Base-by-base conservation (phyloP, 352 stramenopile genomes). In the Pythium sukuiense region DNA sequence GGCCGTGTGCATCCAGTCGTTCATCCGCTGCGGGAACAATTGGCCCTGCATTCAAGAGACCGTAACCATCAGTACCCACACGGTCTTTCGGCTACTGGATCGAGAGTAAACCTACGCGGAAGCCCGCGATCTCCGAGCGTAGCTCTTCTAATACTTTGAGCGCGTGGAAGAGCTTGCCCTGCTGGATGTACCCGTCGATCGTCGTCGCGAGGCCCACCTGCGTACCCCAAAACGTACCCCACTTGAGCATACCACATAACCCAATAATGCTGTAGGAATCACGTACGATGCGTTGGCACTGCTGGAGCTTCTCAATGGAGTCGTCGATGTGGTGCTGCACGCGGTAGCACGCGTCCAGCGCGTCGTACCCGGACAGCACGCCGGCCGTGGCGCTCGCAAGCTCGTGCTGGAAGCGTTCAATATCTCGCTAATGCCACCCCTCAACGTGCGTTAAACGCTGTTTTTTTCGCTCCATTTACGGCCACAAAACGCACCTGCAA, bases 291-390 rank as follows among this genome's bases (percentile, higher is more conserved):
- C 82, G 79, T 66, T 93, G 85, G 24, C 81, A 93, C 67, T 93
- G 85, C 70, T 89, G 79, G 26, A 93, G 76, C 55, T 90, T 90
- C 61, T 89, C 79, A 30, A 93, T 90, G 18, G 82, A 91, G 32
- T 85, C 80, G 58, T 93, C 85, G 64, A 93, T 93, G 37, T 89
- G 65, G 24, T 80, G 71, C 39, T 89, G 81, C 29, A 91, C 76
- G 18, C 55, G 61, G 57, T 87, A 88, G 55, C 83, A 91, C 6
- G 79, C 72, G 3, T 69, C 76, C 11, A 93, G 59, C 20, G 79
- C 83, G 66, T 91, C 82, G 53, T 90, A 75, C 24, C 77, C 76
- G 1, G 75, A 61, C 32, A 93, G 50, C 27, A 93, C 75, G 2
- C 67, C 73, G 7, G 78, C 71, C 30, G 80, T 90, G 11, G 82